These are phyloP conservation scores for Ormosia semicastrata DNA, from an alignment of 306 rosid species.

Conservation along the genomic window DNA sequence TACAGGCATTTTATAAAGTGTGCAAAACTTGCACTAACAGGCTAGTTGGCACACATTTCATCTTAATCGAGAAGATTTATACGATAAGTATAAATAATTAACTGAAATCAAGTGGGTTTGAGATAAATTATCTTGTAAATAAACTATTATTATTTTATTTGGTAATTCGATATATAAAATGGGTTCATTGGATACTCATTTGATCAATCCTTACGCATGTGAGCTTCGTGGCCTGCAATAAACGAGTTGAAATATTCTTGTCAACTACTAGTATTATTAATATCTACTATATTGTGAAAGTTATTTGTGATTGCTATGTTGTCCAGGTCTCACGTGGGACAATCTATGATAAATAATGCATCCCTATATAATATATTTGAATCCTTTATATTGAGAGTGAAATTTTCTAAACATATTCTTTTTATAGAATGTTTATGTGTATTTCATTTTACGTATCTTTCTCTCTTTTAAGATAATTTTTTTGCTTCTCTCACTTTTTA, in stretches of 20 bases:
- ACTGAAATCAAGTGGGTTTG: background rate
- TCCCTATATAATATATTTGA: background rate
- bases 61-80: background rate
- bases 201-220: background rate
- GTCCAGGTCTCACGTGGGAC: background rate
- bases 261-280: background rate
- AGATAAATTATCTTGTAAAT: background rate
- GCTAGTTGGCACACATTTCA: constrained; percentile 8
- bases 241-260: background rate
- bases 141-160: background rate
- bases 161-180: background rate
- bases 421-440: too few species aligned
- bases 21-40: background rate
- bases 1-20: background rate
- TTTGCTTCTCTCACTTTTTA: too few species aligned
- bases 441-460: too few species aligned
- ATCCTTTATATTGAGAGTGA: too few species aligned
- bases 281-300: background rate
- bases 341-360: background rate
- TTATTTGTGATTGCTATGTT: background rate
- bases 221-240: background rate
- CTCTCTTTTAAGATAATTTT: too few species aligned
- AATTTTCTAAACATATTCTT: too few species aligned
- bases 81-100: background rate
- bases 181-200: constrained; percentile 2